Percentiles rank a stretch among this genome's conserved stretches.
phyloP scores from a whole-genome alignment of 192 early-diverging fungal genomes.

The Entrophospora sp. region DNA sequence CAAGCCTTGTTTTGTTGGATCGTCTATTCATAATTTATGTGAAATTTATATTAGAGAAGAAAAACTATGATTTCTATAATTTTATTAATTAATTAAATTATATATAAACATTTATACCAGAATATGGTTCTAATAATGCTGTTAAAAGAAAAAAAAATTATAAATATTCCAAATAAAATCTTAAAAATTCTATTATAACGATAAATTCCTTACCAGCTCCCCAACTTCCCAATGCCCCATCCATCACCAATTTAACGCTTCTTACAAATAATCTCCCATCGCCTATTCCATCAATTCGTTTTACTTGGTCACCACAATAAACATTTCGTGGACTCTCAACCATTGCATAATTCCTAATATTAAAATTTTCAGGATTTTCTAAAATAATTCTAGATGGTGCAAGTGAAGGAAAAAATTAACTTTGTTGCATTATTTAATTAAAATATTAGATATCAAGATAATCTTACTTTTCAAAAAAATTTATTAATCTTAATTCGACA shows the following conservation, averaged over 20 bases:
- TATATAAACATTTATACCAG: conserved; percentile 8
- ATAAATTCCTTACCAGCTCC: conserved; percentile 35
- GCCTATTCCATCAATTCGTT: conserved; percentile 11
- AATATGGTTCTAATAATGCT: conserved; percentile 25
- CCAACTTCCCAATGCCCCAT: conserved; percentile 53
- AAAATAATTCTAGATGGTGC: neutral
- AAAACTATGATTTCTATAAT: too few species aligned
- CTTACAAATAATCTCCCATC: conserved; percentile 27
- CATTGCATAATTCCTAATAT: conserved; percentile 32
- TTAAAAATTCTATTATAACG: too few species aligned
- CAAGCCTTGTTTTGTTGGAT: conserved; percentile 33
- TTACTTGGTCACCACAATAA: conserved; percentile 26
- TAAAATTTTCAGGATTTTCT: conserved; percentile 4
- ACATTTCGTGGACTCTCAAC: conserved; percentile 15
- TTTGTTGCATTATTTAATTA: neutral
- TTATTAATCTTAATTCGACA: conserved; percentile 23
- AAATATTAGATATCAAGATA: neutral
- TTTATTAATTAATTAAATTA: too few species aligned
- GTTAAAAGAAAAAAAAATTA: neutral
- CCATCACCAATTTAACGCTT: conserved; percentile 47
- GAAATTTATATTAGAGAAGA: too few species aligned
- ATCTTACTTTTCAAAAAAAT: conserved; percentile 33
- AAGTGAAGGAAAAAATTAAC: neutral
- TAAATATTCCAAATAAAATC: neutral
- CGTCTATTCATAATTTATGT: conserved; percentile 24